Percentiles rank a stretch among this genome's conserved stretches.
phyloP scores from a whole-genome alignment of 2,329 filamentous ascomycete species.

The Cladophialophora immunda region DNA sequence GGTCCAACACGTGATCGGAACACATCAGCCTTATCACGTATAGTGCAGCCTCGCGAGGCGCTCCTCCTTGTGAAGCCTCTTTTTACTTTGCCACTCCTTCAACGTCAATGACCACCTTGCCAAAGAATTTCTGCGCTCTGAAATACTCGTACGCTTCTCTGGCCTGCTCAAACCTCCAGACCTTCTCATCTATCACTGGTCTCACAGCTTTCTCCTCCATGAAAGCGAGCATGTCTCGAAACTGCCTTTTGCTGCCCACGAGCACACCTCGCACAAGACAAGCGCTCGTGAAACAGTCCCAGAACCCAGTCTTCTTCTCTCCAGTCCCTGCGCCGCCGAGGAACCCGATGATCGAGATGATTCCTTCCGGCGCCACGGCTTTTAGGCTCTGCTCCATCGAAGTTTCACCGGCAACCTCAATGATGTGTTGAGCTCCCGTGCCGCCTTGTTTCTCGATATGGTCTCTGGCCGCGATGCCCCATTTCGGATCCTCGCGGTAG shows the following conservation, averaged over 20 bases:
- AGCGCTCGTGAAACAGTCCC: conserved; percentile 60
- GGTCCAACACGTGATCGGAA: too few relatives aligned
- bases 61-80: not conserved
- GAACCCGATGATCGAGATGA: conserved; percentile 61
- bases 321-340: conserved; percentile 50
- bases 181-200: conserved; percentile 66
- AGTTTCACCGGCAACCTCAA: conserved; percentile 70
- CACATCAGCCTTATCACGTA: not conserved
- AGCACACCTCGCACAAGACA: conserved; percentile 66
- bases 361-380: conserved; percentile 57
- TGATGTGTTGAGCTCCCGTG: conserved; percentile 67
- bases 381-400: conserved; percentile 66
- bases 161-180: conserved; percentile 61
- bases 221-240: conserved; percentile 67
- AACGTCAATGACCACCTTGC: conserved; percentile 59
- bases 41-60: not conserved
- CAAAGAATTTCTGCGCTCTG: conserved; percentile 62
- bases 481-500: conserved; percentile 65
- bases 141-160: conserved; percentile 65
- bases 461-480: conserved; percentile 65
- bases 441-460: conserved; percentile 54
- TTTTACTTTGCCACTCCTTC: not conserved
- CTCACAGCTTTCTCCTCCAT: conserved; percentile 67
- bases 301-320: conserved; percentile 53
- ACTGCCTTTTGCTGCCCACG: conserved; percentile 64